Evolutionary conservation across 257 asterid genomes (phyloP), one percentile per base, ranked within the genome.

Genomic region (Solanum appendiculatum): DNA sequence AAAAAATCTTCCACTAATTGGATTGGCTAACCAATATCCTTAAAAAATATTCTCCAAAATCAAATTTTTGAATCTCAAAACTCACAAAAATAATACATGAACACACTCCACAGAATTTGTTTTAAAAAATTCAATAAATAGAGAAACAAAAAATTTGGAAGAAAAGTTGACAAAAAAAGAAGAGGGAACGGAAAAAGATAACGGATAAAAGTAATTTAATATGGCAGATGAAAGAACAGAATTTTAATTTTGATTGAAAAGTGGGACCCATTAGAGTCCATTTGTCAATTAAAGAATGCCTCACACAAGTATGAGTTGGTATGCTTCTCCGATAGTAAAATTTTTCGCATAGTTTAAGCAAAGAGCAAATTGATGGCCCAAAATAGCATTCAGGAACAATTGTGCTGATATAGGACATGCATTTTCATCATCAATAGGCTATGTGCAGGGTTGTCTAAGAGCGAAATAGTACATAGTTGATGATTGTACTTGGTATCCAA

Each of bases 51-150:
- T 18, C 23, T 54, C n/a, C 63, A 7, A 1, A 54, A 18, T 5
- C 2, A 54, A 16, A 54, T 0, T 13, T 54, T 54, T 5, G 23
- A 54, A 1, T 18, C 6, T 9, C 5, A 51, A 12, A 51, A 6
- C 9, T 54, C 21, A 7, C n/a, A 44, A 54, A 54, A 54, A 54
- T 54, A 7, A 54, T 54, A 16, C 3, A 18, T 54, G 23, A 54
- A 5, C 6, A 16, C 6, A 4, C 10, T 44, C 5, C 8, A 0
- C 5, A 1, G 21, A 51, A 16, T 1, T 4, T 16, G 5, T 2
- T 51, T 16, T 15, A 16, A 15, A 16, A 0, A 3, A 15, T 16
- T 51, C 7, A 51, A 16, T 51, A 51, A 51, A 51, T 16, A 51
- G 9, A 16, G 60, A 51, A 51, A 51, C 60, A 51, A 15, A 15